These are phyloP conservation scores for Nidula niveotomentosa DNA, from an alignment of 1,284 basidiomycete genomes.

Conservation along the genomic window DNA sequence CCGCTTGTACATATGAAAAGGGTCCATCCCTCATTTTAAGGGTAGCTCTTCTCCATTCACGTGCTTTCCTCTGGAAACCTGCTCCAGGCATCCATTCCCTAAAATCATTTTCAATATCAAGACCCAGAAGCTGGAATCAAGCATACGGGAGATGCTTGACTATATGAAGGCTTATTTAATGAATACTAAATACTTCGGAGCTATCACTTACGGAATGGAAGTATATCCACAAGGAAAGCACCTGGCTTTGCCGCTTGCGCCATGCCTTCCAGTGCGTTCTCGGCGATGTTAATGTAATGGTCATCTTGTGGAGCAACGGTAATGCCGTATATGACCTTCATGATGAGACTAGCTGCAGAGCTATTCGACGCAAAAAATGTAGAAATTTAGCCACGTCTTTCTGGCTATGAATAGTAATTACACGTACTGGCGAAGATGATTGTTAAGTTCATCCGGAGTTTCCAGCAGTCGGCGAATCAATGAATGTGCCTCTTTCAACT, in stretches of 20 bases:
- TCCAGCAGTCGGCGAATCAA: constrained; percentile 36
- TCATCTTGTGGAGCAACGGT: constrained; percentile 27
- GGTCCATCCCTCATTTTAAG: constrained; percentile 34
- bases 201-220: constrained; percentile 27
- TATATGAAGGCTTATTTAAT: constrained; percentile 3
- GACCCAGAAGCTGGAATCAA: not conserved
- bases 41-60: constrained; percentile 32
- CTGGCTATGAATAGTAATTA: not conserved
- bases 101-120: not conserved
- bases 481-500: constrained; percentile 33
- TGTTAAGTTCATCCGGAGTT: constrained; percentile 32
- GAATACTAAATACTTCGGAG: too few species aligned
- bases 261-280: constrained; percentile 35
- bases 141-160: constrained; percentile 35
- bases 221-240: constrained; percentile 34
- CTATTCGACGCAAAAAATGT: constrained; percentile 16
- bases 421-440: constrained; percentile 44
- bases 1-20: constrained; percentile 23
- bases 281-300: constrained; percentile 30
- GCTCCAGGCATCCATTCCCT: constrained; percentile 38
- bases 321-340: constrained; percentile 36
- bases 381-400: not conserved
- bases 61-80: constrained; percentile 32
- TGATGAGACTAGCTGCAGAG: constrained; percentile 37
- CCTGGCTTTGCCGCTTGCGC: constrained; percentile 34